These are phyloP conservation scores for Sechiopsis laciniata DNA, from an alignment of 306 rosid genomes.

Conservation along the genomic window DNA sequence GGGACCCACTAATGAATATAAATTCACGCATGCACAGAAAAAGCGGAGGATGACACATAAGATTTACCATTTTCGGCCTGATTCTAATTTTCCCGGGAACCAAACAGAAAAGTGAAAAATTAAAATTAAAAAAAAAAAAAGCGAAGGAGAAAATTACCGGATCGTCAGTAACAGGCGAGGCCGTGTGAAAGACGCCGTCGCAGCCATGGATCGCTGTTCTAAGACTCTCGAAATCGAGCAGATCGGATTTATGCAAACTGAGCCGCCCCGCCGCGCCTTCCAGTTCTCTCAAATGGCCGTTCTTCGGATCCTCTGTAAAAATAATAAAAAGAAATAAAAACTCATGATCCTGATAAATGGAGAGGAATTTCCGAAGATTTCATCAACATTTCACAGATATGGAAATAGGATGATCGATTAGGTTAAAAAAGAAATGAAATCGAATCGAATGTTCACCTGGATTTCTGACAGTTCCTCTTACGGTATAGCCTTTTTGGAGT, in stretches of 20 bases:
- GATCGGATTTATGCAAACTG: slow-evolving; percentile 63
- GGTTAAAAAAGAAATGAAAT: neutral
- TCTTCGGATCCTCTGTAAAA: slow-evolving; percentile 64
- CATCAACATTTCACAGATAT: neutral
- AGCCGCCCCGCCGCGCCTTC: slow-evolving; percentile 82
- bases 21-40: too few relatives aligned
- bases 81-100: too few relatives aligned
- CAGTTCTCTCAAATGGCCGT: slow-evolving; percentile 65
- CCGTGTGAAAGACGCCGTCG: slow-evolving; percentile 81
- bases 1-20: too few relatives aligned
- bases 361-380: neutral
- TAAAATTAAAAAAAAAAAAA: too few relatives aligned
- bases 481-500: slow-evolving; percentile 63
- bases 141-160: slow-evolving; percentile 6
- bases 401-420: neutral
- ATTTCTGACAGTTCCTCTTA: slow-evolving; percentile 79
- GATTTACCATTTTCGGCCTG: too few relatives aligned
- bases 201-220: slow-evolving; percentile 55
- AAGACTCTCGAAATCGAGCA: slow-evolving; percentile 53
- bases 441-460: slow-evolving; percentile 41
- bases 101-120: too few relatives aligned
- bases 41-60: too few relatives aligned
- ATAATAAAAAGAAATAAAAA: neutral
- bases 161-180: slow-evolving; percentile 87
- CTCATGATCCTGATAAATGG: neutral